Conservation (phyloP, 169 alveolate genomes). For the Eimeria falciformis region DNA sequence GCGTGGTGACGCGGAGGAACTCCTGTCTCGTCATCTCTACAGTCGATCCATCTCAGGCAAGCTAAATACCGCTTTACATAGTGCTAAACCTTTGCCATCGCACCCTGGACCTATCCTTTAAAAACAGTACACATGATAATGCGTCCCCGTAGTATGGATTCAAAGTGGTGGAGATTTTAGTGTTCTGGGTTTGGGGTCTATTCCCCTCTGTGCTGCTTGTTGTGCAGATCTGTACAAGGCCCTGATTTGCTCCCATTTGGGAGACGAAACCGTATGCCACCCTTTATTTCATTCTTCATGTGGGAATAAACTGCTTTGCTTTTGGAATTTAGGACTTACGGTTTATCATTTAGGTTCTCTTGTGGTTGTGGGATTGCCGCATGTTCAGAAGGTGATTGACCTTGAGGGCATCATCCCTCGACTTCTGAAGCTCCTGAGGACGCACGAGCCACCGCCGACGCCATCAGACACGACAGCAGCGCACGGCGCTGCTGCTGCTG, state of each 20-base stretch:
- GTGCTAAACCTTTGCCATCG: no score
- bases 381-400: neutral
- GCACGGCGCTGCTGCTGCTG: neutral
- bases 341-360: neutral
- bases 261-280: neutral
- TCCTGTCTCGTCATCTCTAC: slow-evolving; percentile 25
- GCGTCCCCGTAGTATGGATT: no score
- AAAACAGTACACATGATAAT: no score
- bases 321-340: neutral
- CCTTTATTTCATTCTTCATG: neutral
- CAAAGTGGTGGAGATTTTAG: no score
- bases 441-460: neutral
- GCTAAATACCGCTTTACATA: neutral
- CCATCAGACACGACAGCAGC: neutral
- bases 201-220: no score
- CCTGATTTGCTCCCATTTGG: neutral
- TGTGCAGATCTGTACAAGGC: slow-evolving; percentile 3
- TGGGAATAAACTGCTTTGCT: neutral
- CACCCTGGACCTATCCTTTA: no score
- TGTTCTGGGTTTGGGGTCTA: no score
- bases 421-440: neutral
- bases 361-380: neutral
- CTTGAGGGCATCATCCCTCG: neutral
- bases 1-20: slow-evolving; percentile 16
- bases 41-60: slow-evolving; percentile 36